Conservation (phyloP, 1,139 yeast genomes). For the Saccharomyces pastorianus region DNA sequence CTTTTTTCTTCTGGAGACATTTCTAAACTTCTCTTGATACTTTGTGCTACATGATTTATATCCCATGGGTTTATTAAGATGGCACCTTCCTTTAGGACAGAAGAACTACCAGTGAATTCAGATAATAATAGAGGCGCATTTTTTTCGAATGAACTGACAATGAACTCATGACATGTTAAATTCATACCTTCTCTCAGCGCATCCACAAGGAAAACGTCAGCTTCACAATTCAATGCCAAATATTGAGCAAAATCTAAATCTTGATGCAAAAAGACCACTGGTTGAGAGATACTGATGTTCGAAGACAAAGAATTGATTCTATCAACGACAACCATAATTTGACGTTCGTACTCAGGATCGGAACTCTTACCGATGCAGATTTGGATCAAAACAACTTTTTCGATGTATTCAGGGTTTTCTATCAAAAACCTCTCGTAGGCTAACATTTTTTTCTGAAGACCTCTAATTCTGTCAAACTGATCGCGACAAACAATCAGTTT, state of each 20-base stretch:
- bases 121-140: slow-evolving; percentile 77
- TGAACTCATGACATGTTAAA: slow-evolving; percentile 85
- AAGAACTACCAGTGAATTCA: slow-evolving; percentile 89
- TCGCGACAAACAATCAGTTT: slow-evolving; percentile 75
- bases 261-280: slow-evolving; percentile 76
- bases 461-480: slow-evolving; percentile 75
- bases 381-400: slow-evolving; percentile 65
- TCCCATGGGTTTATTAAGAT: slow-evolving; percentile 87
- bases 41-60: slow-evolving; percentile 50
- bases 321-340: slow-evolving; percentile 66
- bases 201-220: slow-evolving; percentile 76
- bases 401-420: slow-evolving; percentile 59
- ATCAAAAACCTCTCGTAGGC: slow-evolving; percentile 74
- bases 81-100: slow-evolving; percentile 64
- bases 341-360: slow-evolving; percentile 51
- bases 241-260: slow-evolving; percentile 85
- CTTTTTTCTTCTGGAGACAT: slow-evolving; percentile 52
- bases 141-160: slow-evolving; percentile 59
- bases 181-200: slow-evolving; percentile 94
- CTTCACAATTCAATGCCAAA: slow-evolving; percentile 72
- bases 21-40: slow-evolving; percentile 51
- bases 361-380: slow-evolving; percentile 55
- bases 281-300: slow-evolving; percentile 69
- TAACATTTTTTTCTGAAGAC: slow-evolving; percentile 72
- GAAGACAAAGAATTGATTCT: slow-evolving; percentile 69